These are phyloP conservation scores for Suhomyces wounanorum DNA, from an alignment of 1,139 yeast species.

Conservation along the genomic window DNA sequence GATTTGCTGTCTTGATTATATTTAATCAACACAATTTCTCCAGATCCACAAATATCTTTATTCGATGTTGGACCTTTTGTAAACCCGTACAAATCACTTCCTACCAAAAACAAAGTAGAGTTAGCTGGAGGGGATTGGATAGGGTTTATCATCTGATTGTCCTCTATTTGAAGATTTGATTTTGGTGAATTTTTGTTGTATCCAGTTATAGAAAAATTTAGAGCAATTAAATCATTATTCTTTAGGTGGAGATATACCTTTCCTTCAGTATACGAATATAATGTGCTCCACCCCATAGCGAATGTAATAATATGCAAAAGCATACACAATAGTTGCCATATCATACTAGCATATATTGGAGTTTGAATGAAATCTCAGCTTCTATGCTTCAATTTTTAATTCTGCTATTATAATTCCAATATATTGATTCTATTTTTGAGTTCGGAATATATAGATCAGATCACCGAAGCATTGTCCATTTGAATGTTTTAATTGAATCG, in stretches of 20 bases:
- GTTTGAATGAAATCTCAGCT: not conserved
- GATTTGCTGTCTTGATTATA: conserved; percentile 21
- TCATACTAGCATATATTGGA: not conserved
- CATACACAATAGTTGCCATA: not conserved
- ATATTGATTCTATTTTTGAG: not conserved
- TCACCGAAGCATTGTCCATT: not conserved
- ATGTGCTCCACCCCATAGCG: conserved; percentile 32
- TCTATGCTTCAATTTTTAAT: not conserved
- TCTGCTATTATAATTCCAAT: not conserved
- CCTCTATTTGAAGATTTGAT: conserved; percentile 17
- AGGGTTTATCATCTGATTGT: conserved; percentile 25
- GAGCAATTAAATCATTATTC: conserved; percentile 37
- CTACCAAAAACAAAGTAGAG: conserved; percentile 34
- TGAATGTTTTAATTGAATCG: not conserved
- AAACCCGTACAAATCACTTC: conserved; percentile 36
- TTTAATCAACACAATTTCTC: conserved; percentile 27
- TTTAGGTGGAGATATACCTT: conserved; percentile 38
- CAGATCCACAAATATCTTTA: conserved; percentile 33
- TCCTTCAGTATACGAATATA: conserved; percentile 39
- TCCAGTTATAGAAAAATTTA: conserved; percentile 41
- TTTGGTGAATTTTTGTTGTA: conserved; percentile 16
- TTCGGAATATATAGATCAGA: not conserved
- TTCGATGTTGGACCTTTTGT: conserved; percentile 13
- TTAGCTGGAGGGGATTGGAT: conserved; percentile 36
- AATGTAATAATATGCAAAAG: conserved; percentile 1